Conservation (phyloP, 2,329 filamentous ascomycete species). For the Xylariaceae sp. region DNA sequence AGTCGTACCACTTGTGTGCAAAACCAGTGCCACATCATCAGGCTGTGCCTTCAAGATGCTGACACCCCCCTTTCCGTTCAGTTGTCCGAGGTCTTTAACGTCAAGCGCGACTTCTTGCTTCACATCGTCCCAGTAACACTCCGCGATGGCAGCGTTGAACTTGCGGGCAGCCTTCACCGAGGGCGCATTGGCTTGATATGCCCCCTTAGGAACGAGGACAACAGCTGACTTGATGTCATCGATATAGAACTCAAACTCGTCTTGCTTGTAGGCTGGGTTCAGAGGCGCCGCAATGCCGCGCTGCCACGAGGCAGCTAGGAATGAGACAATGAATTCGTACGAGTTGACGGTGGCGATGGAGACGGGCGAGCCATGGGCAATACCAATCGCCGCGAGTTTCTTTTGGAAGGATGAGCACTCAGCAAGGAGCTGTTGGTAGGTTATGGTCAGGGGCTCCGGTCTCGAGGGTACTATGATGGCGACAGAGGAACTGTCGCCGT, state of each 20-base stretch:
- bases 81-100: conserved; percentile 70
- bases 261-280: conserved; percentile 84
- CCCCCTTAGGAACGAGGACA: conserved; percentile 69
- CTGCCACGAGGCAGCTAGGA: conserved; percentile 82
- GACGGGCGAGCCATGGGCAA: conserved; percentile 65
- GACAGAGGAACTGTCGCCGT: conserved; percentile 38
- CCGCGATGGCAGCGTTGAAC: conserved; percentile 79
- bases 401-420: conserved; percentile 70
- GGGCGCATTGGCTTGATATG: conserved; percentile 60
- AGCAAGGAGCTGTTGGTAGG: conserved; percentile 61
- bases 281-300: conserved; percentile 79
- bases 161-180: conserved; percentile 73
- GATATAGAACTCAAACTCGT: conserved; percentile 90
- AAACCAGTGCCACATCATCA: conserved; percentile 76
- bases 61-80: conserved; percentile 41
- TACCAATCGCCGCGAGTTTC: conserved; percentile 72
- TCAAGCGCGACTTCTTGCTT: conserved; percentile 67
- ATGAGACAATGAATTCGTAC: conserved; percentile 83
- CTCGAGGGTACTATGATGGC: conserved; percentile 73
- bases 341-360: conserved; percentile 82
- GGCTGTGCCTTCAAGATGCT: conserved; percentile 49
- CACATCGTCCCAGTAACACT: conserved; percentile 72
- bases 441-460: conserved; percentile 57
- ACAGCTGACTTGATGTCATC: conserved; percentile 78
- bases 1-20: conserved; percentile 83